A percentile compares a stretch with the other conserved stretches of the same genome.
These are phyloP conservation scores for Wickerhamiella parazyma DNA, from an alignment of 805 yeast genomes.

Conservation along the genomic window DNA sequence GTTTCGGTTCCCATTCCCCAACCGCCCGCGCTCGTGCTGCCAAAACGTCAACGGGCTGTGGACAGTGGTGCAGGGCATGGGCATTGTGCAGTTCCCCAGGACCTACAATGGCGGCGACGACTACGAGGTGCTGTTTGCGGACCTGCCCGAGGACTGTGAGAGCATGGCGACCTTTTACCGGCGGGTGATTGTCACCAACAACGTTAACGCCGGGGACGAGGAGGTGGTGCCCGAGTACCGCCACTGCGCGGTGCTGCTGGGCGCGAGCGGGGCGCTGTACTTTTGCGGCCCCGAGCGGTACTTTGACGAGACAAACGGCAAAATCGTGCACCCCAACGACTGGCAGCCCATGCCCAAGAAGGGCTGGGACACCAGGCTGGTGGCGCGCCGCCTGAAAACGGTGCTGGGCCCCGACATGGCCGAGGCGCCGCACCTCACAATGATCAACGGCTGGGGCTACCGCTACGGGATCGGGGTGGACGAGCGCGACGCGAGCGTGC, in stretches of 20 bases:
- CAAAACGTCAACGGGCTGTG: not conserved
- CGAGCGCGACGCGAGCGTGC: not conserved
- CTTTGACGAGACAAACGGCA: not conserved
- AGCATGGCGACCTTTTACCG: constrained; percentile 1
- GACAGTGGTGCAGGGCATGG: constrained; percentile 1
- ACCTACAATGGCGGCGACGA: constrained; percentile 5
- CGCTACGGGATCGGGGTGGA: constrained; percentile 3
- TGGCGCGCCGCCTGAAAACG: not conserved
- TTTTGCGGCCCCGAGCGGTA: constrained; percentile 1
- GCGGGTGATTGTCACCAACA: not conserved
- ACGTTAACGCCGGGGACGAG: not conserved
- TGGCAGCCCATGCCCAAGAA: constrained; percentile 4
- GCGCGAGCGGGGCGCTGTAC: constrained; percentile 3
- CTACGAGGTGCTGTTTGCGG: not conserved
- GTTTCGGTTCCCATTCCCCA: constrained; percentile 3
- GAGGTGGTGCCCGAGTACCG: constrained; percentile 4
- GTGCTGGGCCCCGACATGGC: not conserved
- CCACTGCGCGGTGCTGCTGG: not conserved
- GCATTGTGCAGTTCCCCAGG: not conserved
- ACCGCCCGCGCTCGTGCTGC: not conserved
- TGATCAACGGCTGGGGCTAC: not conserved
- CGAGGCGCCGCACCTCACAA: not conserved
- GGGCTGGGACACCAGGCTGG: not conserved
- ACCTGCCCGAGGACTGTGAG: not conserved
- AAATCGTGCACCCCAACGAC: not conserved